Base-by-base conservation (phyloP, 306 rosid genomes). In the Rosa multiflora region DNA sequence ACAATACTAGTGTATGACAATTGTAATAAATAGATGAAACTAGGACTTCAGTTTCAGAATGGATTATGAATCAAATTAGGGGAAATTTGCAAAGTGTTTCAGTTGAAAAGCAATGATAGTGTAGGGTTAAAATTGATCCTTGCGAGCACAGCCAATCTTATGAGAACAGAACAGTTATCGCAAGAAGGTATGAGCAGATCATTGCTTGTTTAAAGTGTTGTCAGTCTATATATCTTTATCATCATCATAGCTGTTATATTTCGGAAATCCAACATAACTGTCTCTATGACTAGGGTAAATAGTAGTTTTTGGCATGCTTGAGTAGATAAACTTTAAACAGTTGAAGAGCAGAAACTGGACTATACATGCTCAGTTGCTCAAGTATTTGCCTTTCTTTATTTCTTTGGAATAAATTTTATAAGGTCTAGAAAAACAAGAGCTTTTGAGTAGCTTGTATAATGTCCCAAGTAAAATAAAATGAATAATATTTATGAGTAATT, bases 81-180 rank as follows among this genome's bases (percentile, higher is more conserved):
- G 32, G 32, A 29, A 29, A 8, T 58, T 8, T 58, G 11, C 35
- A 58, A 1, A 58, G 10, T 58, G 1, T 14, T 59, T 4, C 35
- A 9, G 8, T 21, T 59, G 37, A 59, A 11, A 59, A 23, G 14
- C 37, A 8, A 59, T 23, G 37, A n/a, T 59, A 26, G 66, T 35
- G n/a, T 59, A 59, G 14, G n/a, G n/a, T 53, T 53, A 53, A 53
- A 21, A 20, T 17, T 53, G 6, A 5, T 20, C 23, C 9, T 15
- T 53, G 23, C 9, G 59, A 53, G 23, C 23, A 1, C 5, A 14
- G 59, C 23, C 26, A 23, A 23, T 88, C 90, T 95, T 88, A 95
- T 95, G 99, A 91, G 88, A 82, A 86, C 84, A 1, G 99, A 95
- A 78, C 87, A 80, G 73, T 87, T 95, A 42, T 90, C 98, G 46